Evolutionary conservation across 768 basidiomycete species (phyloP).

Genomic region (Mycena maculata): DNA sequence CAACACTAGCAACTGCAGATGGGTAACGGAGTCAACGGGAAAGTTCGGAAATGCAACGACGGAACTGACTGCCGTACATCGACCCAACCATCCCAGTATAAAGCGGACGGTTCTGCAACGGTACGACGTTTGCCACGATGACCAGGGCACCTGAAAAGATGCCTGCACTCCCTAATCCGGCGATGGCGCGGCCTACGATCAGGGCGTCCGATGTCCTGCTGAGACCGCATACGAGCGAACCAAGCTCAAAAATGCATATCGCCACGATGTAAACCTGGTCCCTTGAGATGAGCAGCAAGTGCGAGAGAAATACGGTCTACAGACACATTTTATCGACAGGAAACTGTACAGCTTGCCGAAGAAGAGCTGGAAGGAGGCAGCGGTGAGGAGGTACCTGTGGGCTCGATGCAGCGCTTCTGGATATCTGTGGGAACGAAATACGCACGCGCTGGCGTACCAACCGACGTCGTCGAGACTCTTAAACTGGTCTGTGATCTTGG

Average conservation of each 20-base stretch:
- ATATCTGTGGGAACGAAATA: conserved; percentile 31
- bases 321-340: conserved; percentile 33
- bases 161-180: conserved; percentile 58
- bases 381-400: conserved; percentile 21
- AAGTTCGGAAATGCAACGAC: too few species aligned
- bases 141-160: conserved; percentile 37
- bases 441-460: conserved; percentile 38
- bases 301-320: not conserved
- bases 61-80: conserved; percentile 37
- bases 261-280: conserved; percentile 34
- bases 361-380: conserved; percentile 30
- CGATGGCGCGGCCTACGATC: conserved; percentile 58
- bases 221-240: conserved; percentile 55
- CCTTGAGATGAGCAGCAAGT: not conserved
- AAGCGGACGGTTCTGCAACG: conserved; percentile 42
- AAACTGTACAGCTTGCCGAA: conserved; percentile 38
- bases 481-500: conserved; percentile 45
- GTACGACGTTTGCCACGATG: conserved; percentile 42
- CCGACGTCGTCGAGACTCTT: conserved; percentile 42
- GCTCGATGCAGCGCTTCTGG: too few species aligned
- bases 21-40: too few species aligned
- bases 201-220: conserved; percentile 42
- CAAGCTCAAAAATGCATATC: conserved; percentile 55
- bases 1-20: conserved; percentile 36
- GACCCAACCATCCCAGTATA: conserved; percentile 54